Evolutionary conservation across 1,284 basidiomycete genomes (phyloP).

Genomic region (Apiotrichum sp.): DNA sequence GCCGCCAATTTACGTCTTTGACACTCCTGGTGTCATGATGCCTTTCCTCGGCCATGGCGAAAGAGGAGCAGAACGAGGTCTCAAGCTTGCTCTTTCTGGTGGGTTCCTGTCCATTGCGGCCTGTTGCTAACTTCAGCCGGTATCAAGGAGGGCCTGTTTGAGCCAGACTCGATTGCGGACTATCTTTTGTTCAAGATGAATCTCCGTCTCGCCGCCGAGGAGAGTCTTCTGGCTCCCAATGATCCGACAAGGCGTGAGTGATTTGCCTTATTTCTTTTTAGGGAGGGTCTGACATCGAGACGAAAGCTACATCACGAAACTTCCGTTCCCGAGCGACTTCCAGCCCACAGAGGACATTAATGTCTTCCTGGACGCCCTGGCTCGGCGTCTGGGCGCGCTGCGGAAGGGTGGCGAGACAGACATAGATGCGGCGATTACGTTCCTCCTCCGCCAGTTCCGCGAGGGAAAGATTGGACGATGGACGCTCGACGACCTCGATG

Average conservation of each 20-base stretch:
- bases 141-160: conserved; percentile 89
- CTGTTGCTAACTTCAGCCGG: conserved; percentile 57
- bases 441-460: conserved; percentile 79
- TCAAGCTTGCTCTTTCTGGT: conserved; percentile 92
- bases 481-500: conserved; percentile 50
- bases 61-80: conserved; percentile 77
- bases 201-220: conserved; percentile 50
- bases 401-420: conserved; percentile 68
- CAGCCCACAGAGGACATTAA: conserved; percentile 55
- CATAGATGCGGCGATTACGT: conserved; percentile 62
- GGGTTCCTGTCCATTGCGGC: conserved; percentile 21
- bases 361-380: conserved; percentile 64
- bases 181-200: conserved; percentile 88
- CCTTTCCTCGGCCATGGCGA: conserved; percentile 85
- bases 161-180: conserved; percentile 71
- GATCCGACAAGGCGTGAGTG: conserved; percentile 50
- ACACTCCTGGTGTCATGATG: conserved; percentile 95
- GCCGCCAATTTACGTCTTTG: conserved; percentile 85
- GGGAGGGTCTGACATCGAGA: conserved; percentile 13
- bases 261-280: too few relatives aligned
- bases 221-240: conserved; percentile 8
- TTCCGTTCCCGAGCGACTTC: conserved; percentile 51
- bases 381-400: conserved; percentile 69
- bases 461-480: conserved; percentile 55
- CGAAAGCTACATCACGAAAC: conserved; percentile 55